These are phyloP conservation scores for Liriodendron chinense DNA, from an alignment of 164 flowering plant genomes.

Conservation along the genomic window DNA sequence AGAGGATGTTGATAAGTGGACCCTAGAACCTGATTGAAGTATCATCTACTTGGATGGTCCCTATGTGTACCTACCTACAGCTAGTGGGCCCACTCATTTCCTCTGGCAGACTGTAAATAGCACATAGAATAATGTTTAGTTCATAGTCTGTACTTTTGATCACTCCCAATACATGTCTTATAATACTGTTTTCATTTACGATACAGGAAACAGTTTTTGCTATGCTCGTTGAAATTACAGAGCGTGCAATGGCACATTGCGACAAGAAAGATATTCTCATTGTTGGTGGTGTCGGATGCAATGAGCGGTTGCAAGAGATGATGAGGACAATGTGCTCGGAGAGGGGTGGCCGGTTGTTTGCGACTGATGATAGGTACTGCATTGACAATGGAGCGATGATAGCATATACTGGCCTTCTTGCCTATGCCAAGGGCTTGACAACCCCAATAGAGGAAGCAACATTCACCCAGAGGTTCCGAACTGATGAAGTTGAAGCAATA, in stretches of 20 bases:
- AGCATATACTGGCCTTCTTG: slow-evolving; percentile 94
- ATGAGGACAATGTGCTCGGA: slow-evolving; percentile 92
- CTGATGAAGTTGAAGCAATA: slow-evolving; percentile 88
- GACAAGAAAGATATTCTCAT: slow-evolving; percentile 89
- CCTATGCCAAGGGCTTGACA: slow-evolving; percentile 59
- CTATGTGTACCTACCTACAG: background rate
- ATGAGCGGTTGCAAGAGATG: slow-evolving; percentile 92
- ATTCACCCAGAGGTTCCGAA: slow-evolving; percentile 89
- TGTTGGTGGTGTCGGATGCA: slow-evolving; percentile 99
- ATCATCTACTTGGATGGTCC: background rate
- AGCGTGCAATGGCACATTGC: slow-evolving; percentile 97
- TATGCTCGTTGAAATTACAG: slow-evolving; percentile 98
- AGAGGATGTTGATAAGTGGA: background rate
- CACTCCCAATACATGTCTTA: background rate
- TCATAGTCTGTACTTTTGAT: too few relatives aligned
- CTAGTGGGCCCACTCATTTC: background rate
- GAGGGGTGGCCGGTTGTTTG: slow-evolving; percentile 78
- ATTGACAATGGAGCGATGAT: slow-evolving; percentile 98
- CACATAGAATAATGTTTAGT: too few relatives aligned
- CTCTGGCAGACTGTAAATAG: background rate
- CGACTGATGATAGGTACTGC: slow-evolving; percentile 91
- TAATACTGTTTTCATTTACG: background rate
- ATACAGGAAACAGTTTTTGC: slow-evolving; percentile 88
- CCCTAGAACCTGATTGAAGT: background rate
- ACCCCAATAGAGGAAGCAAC: slow-evolving; percentile 87